phyloP scores from a whole-genome alignment of 2,329 filamentous ascomycete genomes.

The Nemania diffusa region DNA sequence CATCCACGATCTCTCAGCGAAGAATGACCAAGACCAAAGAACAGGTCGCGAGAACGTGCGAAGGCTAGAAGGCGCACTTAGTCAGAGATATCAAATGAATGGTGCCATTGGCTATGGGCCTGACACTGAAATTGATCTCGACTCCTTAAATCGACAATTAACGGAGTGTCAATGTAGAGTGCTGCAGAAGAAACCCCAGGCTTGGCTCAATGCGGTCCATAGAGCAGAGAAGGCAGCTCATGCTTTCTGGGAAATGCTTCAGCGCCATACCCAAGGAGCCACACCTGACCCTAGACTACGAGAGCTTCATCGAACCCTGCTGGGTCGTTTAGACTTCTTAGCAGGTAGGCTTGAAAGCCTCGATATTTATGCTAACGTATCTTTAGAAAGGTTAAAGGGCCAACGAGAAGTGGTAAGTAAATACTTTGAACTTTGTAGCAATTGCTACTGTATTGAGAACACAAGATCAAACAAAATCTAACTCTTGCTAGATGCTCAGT shows the following conservation, averaged over 20 bases:
- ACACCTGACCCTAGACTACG: slow-evolving; percentile 26
- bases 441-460: neutral
- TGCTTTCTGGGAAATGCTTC: slow-evolving; percentile 32
- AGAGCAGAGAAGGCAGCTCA: slow-evolving; percentile 39
- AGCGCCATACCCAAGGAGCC: slow-evolving; percentile 1
- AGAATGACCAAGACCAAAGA: slow-evolving; percentile 47
- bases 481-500: slow-evolving; percentile 45
- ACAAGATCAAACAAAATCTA: neutral
- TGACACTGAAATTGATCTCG: slow-evolving; percentile 43
- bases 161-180: slow-evolving; percentile 48
- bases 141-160: slow-evolving; percentile 47
- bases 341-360: slow-evolving; percentile 50
- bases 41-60: slow-evolving; percentile 46
- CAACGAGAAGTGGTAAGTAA: slow-evolving; percentile 49
- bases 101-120: slow-evolving; percentile 36
- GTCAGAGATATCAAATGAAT: slow-evolving; percentile 44
- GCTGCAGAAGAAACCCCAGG: slow-evolving; percentile 49
- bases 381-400: slow-evolving; percentile 49
- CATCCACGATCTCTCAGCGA: slow-evolving; percentile 41
- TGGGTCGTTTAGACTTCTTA: slow-evolving; percentile 48
- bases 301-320: slow-evolving; percentile 45
- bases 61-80: slow-evolving; percentile 46
- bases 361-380: slow-evolving; percentile 51
- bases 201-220: slow-evolving; percentile 46
- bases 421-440: neutral